Base-by-base conservation (phyloP, 345 rosid species). In the Durio zibethinus region DNA sequence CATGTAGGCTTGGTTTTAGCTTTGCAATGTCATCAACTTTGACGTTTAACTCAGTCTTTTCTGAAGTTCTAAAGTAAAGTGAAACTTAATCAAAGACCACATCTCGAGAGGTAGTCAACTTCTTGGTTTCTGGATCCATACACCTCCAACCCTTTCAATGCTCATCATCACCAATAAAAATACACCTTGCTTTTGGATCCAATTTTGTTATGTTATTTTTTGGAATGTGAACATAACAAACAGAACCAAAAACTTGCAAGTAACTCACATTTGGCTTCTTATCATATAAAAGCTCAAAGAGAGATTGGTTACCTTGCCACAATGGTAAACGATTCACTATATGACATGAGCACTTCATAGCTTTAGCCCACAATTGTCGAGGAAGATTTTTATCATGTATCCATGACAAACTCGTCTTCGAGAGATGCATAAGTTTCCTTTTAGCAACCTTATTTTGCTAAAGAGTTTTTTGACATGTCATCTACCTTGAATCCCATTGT, bases 61-160 rank as follows among this genome's bases (percentile, higher is more conserved):
- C n/a, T n/a, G 43, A 40, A 4, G 43, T 7, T 40, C 7, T 7
- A 4, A 3, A 40, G 8, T 40, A 7, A 40, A 72, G 72, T 5
- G 79, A 80, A 2, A 80, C 60, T 72, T 82, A 62, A 20, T 80
- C 71, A 54, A 82, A 84, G 20, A 80, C 64, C 21, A 85, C 66
- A 69, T 82, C 74, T 23, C 48, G 5, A 12, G 74, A 82, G 5
- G 74, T 21, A 7, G 11, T 4, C 42, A 36, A 53, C n/a, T 12
- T 72, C 11, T 80, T 64, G 7, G 50, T 85, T 8, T 65, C 1
- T 56, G 35, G 72, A 75, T 85, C 79, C 9, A 7, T 40, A 4
- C 43, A 40, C 43, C 63, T 74, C 74, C 45, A 82, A 0, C 79
- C 56, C 38, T 85, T 85, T 73, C 29, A 75, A 3, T 40, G 15